Evolutionary conservation across 73 alveolate species (phyloP).

Genomic region (Paramecium tetraurelia): DNA sequence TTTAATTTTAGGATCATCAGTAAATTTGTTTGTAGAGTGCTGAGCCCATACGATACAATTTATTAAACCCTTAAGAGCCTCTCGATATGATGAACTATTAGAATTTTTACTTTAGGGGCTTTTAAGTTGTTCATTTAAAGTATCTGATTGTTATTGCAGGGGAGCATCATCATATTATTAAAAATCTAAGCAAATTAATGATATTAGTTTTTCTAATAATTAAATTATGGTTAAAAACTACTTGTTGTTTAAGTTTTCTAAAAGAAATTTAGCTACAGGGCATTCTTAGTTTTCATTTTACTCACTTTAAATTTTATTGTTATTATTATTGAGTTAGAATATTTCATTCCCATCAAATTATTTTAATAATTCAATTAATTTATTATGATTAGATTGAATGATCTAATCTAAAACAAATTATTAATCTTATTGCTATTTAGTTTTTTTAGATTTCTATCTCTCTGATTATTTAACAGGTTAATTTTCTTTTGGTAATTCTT

Average conservation of each 20-base stretch:
- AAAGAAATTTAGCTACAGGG: not conserved
- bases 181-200: not conserved
- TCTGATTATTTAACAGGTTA: conserved; percentile 6
- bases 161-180: not conserved
- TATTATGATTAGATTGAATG: not conserved
- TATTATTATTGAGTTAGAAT: not conserved
- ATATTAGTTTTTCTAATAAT: not conserved
- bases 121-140: not conserved
- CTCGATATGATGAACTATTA: not conserved
- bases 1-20: not conserved
- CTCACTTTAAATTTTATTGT: not conserved
- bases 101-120: not conserved
- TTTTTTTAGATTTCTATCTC: not conserved
- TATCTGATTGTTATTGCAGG: not conserved
- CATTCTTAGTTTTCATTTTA: not conserved
- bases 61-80: not conserved
- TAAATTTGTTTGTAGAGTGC: not conserved
- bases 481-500: not conserved
- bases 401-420: not conserved
- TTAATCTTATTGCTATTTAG: not conserved
- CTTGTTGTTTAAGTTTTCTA: not conserved
- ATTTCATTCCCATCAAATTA: not conserved
- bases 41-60: not conserved
- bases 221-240: not conserved
- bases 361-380: not conserved